These are phyloP conservation scores for Persicaria tinctoria DNA, from an alignment of 148 eudicot genomes.

Conservation along the genomic window DNA sequence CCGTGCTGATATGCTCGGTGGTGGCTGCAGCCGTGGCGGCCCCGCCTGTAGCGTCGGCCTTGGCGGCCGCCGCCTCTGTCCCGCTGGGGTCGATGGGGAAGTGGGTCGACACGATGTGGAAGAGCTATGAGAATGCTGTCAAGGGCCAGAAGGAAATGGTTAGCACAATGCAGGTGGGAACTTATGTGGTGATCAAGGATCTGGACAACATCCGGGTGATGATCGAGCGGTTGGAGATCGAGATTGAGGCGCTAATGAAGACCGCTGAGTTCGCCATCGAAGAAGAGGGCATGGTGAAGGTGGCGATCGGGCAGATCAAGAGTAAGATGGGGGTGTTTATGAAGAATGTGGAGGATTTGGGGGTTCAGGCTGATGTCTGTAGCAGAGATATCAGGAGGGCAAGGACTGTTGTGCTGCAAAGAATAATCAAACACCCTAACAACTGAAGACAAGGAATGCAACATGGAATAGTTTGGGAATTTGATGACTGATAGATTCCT, in stretches of 20 bases:
- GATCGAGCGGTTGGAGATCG: conserved; percentile 63
- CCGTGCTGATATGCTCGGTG: conserved; percentile 89
- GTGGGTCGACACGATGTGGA: conserved; percentile 83
- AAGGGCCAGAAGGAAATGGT: conserved; percentile 92
- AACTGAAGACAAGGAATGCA: conserved; percentile 18
- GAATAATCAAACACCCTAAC: conserved; percentile 79
- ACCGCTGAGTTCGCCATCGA: conserved; percentile 48
- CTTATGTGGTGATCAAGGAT: conserved; percentile 78
- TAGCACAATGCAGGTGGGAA: conserved; percentile 84
- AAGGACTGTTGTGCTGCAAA: conserved; percentile 86
- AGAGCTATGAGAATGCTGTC: conserved; percentile 72
- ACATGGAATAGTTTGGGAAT: not conserved
- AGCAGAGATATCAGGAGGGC: conserved; percentile 87
- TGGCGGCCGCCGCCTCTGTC: conserved; percentile 73
- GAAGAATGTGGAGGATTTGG: conserved; percentile 83
- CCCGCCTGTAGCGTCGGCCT: conserved; percentile 80
- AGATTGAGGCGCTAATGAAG: conserved; percentile 49
- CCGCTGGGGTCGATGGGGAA: conserved; percentile 93
- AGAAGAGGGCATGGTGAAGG: conserved; percentile 53
- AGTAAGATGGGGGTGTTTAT: conserved; percentile 62
- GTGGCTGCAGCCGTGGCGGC: conserved; percentile 94
- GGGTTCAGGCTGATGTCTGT: conserved; percentile 76
- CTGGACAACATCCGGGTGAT: conserved; percentile 76
- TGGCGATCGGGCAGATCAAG: conserved; percentile 72
- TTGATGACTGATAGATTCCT: not conserved